Evolutionary conservation across 805 yeast genomes (phyloP).

Genomic region (Maudiozyma barnettii): DNA sequence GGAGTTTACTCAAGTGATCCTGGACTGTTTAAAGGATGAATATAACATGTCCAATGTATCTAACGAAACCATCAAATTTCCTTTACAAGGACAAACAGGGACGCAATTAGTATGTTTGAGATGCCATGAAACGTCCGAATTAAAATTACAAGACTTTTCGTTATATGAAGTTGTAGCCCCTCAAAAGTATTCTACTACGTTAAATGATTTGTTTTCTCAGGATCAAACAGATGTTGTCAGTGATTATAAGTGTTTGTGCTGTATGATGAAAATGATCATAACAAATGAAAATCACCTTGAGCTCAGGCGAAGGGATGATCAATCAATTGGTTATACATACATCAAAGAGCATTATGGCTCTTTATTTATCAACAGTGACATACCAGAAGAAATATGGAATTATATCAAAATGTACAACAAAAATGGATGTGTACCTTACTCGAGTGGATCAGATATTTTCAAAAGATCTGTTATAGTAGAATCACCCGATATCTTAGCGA

Average conservation of each 20-base stretch:
- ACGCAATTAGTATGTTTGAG: constrained; percentile 61
- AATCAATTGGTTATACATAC: constrained; percentile 27
- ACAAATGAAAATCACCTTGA: constrained; percentile 21
- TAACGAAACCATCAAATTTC: constrained; percentile 33
- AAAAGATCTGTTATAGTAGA: constrained; percentile 52
- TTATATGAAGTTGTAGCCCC: constrained; percentile 75
- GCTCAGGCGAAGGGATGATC: constrained; percentile 10
- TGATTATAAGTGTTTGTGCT: constrained; percentile 70
- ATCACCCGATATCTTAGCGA: constrained; percentile 61
- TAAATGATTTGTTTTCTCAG: constrained; percentile 46
- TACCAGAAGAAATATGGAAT: constrained; percentile 40
- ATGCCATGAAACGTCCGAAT: constrained; percentile 55
- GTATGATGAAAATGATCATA: constrained; percentile 44
- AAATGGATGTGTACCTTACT: constrained; percentile 35
- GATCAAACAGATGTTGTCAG: constrained; percentile 61
- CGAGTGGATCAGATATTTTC: constrained; percentile 54
- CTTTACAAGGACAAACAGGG: constrained; percentile 59
- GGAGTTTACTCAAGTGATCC: constrained; percentile 70
- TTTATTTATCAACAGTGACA: constrained; percentile 53
- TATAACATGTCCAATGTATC: constrained; percentile 26
- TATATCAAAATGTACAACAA: constrained; percentile 41
- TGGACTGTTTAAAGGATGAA: constrained; percentile 72
- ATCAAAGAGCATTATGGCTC: constrained; percentile 31
- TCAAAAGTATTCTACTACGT: constrained; percentile 34
- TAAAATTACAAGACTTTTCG: constrained; percentile 49